Base-by-base conservation (phyloP, 2,329 filamentous ascomycete species). In the Verticillium tricorpus region DNA sequence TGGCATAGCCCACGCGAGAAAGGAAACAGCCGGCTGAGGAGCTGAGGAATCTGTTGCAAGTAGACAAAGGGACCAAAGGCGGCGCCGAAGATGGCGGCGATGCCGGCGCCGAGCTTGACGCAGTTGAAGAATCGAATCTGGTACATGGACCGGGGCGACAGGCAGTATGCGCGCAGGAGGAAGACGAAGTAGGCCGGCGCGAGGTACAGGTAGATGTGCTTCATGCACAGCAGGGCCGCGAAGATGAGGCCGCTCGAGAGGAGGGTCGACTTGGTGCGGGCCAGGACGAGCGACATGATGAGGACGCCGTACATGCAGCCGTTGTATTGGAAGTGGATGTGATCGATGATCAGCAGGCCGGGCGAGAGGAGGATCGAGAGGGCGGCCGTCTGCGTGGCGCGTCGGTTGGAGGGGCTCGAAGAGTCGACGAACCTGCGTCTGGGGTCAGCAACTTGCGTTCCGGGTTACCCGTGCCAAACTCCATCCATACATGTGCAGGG, bases 261-360 rank as follows among this genome's bases (percentile, higher is more conserved):
- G 37, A 95, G 80, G 0, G 90, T 90, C 2, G 89, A 89, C 70
- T 85, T 86, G 68, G 89, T 86, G 58, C 92, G 88, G 7, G 93
- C 92, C 63, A 96, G 79, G 1, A 96, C 90, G 57, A 99, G 83
- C 2, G 95, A 98, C 60, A 94, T 82, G 40, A 98, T 85, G 58
- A 99, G 81, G 54, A 98, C 80, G 40, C 95, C 95, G 73, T 98
- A 99, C 77, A 99, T 87, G 77, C 93, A 93, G 50, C 95, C 94
- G 79, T 99, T 99, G 80, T 99, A 99, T 80, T 99, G 95, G 75
- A 99, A 99, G 75, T 97, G 93, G 66, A 97, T 94, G 74, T 99
- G 95, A 72, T 99, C 95, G 74, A 99, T 98, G 73, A 99, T 96
- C 63, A 99, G 82, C 39, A 99, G 85, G 2, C 94, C 95, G 0